Conservation (phyloP, 352 stramenopile species). For the Pythium diclinum region DNA sequence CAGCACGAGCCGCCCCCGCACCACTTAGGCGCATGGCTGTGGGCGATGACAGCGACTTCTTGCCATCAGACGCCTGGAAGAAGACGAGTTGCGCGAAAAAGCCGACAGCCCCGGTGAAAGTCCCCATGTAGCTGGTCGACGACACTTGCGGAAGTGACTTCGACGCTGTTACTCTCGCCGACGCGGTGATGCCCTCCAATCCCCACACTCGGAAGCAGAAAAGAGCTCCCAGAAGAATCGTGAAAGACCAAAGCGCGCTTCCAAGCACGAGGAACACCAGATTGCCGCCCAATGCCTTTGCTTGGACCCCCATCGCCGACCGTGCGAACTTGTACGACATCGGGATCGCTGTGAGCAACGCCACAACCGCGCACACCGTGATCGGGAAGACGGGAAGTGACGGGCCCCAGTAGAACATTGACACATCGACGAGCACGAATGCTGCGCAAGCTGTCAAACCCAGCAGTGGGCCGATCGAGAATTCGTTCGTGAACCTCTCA, state of each 20-base stretch:
- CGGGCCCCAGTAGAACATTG: conserved; percentile 41
- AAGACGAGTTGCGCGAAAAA: conserved; percentile 47
- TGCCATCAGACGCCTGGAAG: conserved; percentile 34
- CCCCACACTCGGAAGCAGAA: conserved; percentile 47
- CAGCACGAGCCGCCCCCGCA: conserved; percentile 9
- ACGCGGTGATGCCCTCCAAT: conserved; percentile 19
- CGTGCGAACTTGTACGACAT: conserved; percentile 45
- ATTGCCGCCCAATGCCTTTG: conserved; percentile 39
- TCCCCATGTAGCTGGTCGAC: conserved; percentile 40
- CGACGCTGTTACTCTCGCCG: not conserved
- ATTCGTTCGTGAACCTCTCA: conserved; percentile 32
- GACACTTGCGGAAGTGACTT: not conserved
- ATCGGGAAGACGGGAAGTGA: conserved; percentile 45
- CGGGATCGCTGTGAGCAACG: conserved; percentile 52
- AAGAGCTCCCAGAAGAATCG: conserved; percentile 41
- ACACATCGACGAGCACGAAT: conserved; percentile 52
- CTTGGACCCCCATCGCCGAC: conserved; percentile 28
- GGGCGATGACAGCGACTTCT: not conserved
- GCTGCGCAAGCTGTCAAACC: conserved; percentile 40
- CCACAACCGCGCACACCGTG: conserved; percentile 40
- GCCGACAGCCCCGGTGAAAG: conserved; percentile 45
- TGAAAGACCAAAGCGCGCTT: conserved; percentile 57
- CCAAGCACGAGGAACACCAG: conserved; percentile 51
- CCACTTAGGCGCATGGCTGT: not conserved
- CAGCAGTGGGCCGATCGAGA: conserved; percentile 38